Conservation (phyloP, 73 alveolate genomes). For the Paramecium sonneborni region DNA sequence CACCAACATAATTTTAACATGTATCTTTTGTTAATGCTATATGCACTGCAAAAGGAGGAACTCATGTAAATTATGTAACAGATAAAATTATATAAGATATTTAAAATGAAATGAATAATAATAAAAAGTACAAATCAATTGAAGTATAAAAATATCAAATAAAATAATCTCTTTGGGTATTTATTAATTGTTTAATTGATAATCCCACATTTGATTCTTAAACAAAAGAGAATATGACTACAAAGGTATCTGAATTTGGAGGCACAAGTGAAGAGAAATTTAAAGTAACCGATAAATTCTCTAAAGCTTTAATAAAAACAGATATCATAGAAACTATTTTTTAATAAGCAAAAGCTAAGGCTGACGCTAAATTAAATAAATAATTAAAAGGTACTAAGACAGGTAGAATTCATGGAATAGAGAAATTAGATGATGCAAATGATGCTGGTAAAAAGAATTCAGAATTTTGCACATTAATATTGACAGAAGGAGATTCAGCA, state of each 20-base stretch:
- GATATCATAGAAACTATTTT: constrained; percentile 93
- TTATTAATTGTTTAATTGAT: constrained; percentile 95
- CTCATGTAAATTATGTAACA: constrained; percentile 96
- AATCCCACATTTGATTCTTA: constrained; percentile 99
- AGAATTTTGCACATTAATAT: constrained; percentile 95
- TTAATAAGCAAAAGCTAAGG: constrained; percentile 95
- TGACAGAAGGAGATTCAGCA: constrained; percentile 99
- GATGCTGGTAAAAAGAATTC: constrained; percentile 94
- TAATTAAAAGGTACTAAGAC: constrained; percentile 93
- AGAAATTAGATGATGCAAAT: constrained; percentile 99
- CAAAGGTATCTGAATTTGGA: constrained; percentile 94
- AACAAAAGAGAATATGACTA: constrained; percentile 97
- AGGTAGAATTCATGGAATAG: constrained; percentile 92
- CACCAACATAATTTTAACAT: constrained; percentile 88
- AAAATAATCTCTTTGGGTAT: constrained; percentile 92
- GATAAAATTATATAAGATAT: constrained; percentile 89
- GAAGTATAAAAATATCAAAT: constrained; percentile 89
- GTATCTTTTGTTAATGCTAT: constrained; percentile 97
- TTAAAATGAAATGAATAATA: constrained; percentile 67
- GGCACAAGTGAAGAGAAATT: constrained; percentile 70
- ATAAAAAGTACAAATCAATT: constrained; percentile 79
- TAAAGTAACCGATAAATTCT: constrained; percentile 89
- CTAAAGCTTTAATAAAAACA: constrained; percentile 85
- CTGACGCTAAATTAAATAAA: constrained; percentile 93
- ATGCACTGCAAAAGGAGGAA: constrained; percentile 96